These are phyloP conservation scores for Pichia thaimueangensis DNA, from an alignment of 805 yeast genomes.

Conservation along the genomic window DNA sequence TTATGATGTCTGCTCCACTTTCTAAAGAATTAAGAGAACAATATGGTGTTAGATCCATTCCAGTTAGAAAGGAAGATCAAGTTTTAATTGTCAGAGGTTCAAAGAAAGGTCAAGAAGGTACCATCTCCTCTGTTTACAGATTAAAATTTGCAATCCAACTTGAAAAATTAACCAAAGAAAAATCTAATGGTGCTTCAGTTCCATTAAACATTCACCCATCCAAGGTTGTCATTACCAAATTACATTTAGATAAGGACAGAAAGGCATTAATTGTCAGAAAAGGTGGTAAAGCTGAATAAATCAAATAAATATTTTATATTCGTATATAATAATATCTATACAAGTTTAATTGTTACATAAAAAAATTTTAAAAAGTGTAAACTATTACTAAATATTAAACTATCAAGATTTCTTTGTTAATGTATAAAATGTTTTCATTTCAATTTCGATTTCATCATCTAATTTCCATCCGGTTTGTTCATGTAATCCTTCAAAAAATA, in stretches of 20 bases:
- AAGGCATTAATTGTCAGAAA: slow-evolving; percentile 95
- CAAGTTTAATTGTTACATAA: slow-evolving; percentile 9
- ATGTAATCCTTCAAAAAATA: slow-evolving; percentile 32
- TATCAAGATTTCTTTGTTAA: slow-evolving; percentile 32
- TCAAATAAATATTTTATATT: slow-evolving; percentile 13
- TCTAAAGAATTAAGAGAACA: slow-evolving; percentile 98
- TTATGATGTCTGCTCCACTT: slow-evolving; percentile 94
- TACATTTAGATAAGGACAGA: slow-evolving; percentile 98
- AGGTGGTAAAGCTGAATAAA: slow-evolving; percentile 94
- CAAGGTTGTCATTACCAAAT: slow-evolving; percentile 96
- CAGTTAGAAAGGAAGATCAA: slow-evolving; percentile 97
- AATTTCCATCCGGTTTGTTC: slow-evolving; percentile 40
- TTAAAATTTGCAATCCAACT: slow-evolving; percentile 94
- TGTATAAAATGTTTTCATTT: slow-evolving; percentile 47
- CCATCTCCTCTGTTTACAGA: slow-evolving; percentile 97
- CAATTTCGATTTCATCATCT: slow-evolving; percentile 34
- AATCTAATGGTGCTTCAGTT: slow-evolving; percentile 95
- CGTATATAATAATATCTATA: neutral
- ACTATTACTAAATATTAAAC: too few relatives aligned
- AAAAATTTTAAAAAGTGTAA: too few relatives aligned
- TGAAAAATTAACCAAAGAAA: slow-evolving; percentile 95
- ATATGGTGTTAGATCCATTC: slow-evolving; percentile 92
- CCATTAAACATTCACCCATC: slow-evolving; percentile 98
- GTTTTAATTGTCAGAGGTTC: slow-evolving; percentile 97
- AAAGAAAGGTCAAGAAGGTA: slow-evolving; percentile 99